These are phyloP conservation scores for Aphanomyces cochlioides DNA, from an alignment of 352 stramenopile genomes.

Conservation along the genomic window DNA sequence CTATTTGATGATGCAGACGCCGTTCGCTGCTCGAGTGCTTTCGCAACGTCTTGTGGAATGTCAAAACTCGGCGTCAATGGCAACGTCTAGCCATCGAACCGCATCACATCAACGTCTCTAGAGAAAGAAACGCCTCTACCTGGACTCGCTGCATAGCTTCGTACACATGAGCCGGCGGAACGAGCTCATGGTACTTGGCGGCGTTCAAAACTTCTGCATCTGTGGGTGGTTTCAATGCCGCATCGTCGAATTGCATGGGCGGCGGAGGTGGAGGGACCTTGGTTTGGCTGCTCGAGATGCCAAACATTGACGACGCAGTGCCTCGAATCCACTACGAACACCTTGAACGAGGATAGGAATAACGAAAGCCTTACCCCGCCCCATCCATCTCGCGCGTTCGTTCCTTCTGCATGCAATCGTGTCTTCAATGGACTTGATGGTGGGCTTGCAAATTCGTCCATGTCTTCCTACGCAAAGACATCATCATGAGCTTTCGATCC, in stretches of 20 bases:
- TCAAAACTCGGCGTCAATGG: not conserved
- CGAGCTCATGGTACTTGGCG: conserved; percentile 21
- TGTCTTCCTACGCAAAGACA: conserved; percentile 3
- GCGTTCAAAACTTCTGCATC: conserved; percentile 20
- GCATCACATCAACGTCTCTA: not conserved
- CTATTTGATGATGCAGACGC: conserved; percentile 6
- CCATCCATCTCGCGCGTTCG: conserved; percentile 11
- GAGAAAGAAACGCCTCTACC: not conserved
- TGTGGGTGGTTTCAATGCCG: conserved; percentile 20
- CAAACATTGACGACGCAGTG: conserved; percentile 27
- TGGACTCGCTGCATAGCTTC: conserved; percentile 24
- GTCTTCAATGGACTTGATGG: not conserved
- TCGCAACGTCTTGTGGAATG: conserved; percentile 7
- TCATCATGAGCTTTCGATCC: not conserved
- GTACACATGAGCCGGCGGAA: conserved; percentile 18
- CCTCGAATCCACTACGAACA: conserved; percentile 20
- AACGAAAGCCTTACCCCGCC: conserved; percentile 10
- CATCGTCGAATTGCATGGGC: not conserved
- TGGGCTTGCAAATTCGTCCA: conserved; percentile 5
- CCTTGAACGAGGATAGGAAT: not conserved
- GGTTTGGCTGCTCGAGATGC: not conserved
- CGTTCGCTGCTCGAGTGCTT: not conserved
- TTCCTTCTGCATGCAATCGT: not conserved
- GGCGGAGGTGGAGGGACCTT: no score
- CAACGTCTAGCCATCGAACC: not conserved